Evolutionary conservation across 108 stramenopile species (phyloP), one percentile per base, ranked within the genome.

Genomic region (Parmales sp.): DNA sequence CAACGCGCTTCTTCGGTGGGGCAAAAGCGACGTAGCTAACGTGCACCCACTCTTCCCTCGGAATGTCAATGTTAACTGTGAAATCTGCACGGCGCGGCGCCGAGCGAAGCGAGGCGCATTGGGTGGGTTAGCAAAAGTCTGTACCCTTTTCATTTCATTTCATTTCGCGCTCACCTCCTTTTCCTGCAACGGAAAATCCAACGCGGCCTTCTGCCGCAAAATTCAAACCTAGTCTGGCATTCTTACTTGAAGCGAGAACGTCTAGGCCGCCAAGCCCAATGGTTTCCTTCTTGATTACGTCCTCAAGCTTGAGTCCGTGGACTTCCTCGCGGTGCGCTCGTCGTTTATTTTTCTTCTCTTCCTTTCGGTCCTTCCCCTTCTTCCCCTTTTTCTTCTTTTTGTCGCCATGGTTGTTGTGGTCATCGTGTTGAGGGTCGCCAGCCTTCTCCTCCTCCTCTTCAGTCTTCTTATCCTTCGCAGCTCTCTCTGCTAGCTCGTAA

Each of bases 1-100:
- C 67, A 71, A 4, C 23, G 1, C 36, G 71, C 5, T 19, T 68
- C 67, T n/a, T 60, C n/a, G 26, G 26, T 23, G 46, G 46, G 6
- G 29, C 20, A 16, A 34, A 28, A 4, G 73, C 48, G 37, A 74
- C 73, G 37, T 72, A 72, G 3, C 72, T 13, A 25, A 74, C 29
- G 51, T 74, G 74, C 13, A 74, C 74, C 74, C 74, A 74, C n/a
- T 68, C 67, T 50, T 71, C 71, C 11, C 74, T 66, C 16, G 74
- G 74, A 29, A 72, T 69, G 7, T 28, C 38, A 11, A 69, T 69
- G 71, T 74, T 72, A 31, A 74, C 68, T 19, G 72, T 69, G 16
- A 38, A 67, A 7, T 74, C 72, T n/a, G n/a, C n/a, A n/a, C n/a
- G n/a, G n/a, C n/a, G n/a, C n/a, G n/a, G n/a, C n/a, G n/a, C n/a